Percentiles rank a stretch among this genome's conserved stretches.
phyloP scores from a whole-genome alignment of 805 yeast genomes.

The Barnettozyma populi region DNA sequence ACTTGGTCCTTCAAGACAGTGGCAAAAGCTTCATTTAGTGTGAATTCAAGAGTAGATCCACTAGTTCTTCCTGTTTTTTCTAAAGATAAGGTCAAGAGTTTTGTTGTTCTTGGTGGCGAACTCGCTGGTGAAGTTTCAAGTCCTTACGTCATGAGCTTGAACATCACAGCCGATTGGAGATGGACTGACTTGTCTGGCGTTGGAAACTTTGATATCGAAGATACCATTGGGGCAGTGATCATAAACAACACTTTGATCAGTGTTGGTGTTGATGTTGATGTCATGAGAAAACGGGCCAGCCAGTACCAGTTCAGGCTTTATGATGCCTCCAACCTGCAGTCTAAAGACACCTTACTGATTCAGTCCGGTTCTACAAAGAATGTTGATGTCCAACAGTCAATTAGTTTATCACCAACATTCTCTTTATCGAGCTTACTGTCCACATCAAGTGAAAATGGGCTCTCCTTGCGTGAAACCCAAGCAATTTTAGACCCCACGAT shows the following conservation, averaged over 20 bases:
- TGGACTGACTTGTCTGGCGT: constrained; percentile 21
- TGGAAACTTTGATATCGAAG: constrained; percentile 25
- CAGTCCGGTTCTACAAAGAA: background rate
- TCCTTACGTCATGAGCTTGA: constrained; percentile 19
- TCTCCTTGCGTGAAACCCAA: background rate
- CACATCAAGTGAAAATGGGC: background rate
- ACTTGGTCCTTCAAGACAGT: constrained; percentile 59
- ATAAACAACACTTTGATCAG: constrained; percentile 46
- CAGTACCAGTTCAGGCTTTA: constrained; percentile 36
- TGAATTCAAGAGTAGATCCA: constrained; percentile 51
- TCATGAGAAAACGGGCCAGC: constrained; percentile 16
- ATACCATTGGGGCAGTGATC: constrained; percentile 43
- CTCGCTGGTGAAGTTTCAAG: constrained; percentile 40
- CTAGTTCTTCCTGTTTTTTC: constrained; percentile 50
- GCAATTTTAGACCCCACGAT: background rate
- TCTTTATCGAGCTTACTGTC: background rate
- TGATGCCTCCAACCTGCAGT: constrained; percentile 33
- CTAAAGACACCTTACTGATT: constrained; percentile 18
- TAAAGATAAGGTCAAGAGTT: constrained; percentile 23
- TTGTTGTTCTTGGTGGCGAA: constrained; percentile 60
- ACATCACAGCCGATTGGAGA: constrained; percentile 20
- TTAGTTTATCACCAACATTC: background rate
- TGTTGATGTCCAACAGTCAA: background rate
- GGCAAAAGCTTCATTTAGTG: constrained; percentile 25
- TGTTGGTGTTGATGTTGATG: constrained; percentile 25